These are phyloP conservation scores for Kandelia obovata DNA, from an alignment of 345 rosid genomes.

Conservation along the genomic window DNA sequence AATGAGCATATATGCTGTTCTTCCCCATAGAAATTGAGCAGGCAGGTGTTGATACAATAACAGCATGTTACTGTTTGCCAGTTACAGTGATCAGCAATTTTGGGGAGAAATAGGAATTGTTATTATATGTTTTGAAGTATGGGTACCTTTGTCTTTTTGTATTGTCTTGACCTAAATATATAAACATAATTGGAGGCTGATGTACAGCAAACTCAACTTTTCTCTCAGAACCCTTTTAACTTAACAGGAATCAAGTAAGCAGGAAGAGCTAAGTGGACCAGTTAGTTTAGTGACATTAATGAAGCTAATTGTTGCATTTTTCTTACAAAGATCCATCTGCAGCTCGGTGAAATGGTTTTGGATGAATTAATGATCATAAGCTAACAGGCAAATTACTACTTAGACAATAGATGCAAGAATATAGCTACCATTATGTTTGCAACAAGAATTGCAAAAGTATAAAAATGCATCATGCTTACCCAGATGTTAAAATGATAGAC, in stretches of 20 bases:
- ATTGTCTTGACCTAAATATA: too few species aligned
- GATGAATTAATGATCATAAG: not conserved
- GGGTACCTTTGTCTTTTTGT: too few species aligned
- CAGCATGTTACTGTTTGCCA: not conserved
- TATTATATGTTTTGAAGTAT: not conserved
- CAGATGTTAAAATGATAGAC: slow-evolving; percentile 87
- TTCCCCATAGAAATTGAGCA: not conserved
- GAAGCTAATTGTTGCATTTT: too few species aligned
- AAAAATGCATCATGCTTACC: slow-evolving; percentile 48
- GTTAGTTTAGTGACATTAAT: not conserved
- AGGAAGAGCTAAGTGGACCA: too few species aligned
- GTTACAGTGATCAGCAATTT: not conserved
- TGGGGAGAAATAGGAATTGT: not conserved
- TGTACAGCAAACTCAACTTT: too few species aligned
- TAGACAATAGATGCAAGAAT: not conserved
- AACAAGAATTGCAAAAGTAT: not conserved
- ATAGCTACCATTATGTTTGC: not conserved
- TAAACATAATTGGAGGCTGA: too few species aligned
- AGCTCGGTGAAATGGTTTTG: not conserved
- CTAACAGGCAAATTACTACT: not conserved
- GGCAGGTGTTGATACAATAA: not conserved
- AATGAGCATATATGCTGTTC: not conserved
- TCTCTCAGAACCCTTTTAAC: too few species aligned
- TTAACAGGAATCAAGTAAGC: too few species aligned
- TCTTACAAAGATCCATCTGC: not conserved